A percentile compares a stretch with the other conserved stretches of the same genome.
Conservation (phyloP, 257 asterid genomes). For the Galeopsis tetrahit region DNA sequence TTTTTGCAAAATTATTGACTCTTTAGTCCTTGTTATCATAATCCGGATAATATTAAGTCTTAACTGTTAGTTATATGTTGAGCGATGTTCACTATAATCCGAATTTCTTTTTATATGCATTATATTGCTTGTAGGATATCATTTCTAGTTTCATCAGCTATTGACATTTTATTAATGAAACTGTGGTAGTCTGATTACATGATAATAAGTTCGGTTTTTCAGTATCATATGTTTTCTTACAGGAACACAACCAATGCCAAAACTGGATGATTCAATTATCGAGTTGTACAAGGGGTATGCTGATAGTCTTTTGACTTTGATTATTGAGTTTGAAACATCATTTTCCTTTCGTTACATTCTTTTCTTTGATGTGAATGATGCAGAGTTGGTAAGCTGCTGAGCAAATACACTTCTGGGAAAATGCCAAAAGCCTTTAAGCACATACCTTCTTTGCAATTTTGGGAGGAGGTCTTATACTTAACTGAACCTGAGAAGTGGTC, state of each 20-base stretch:
- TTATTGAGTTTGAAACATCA: background rate
- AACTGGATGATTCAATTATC: slow-evolving; percentile 73
- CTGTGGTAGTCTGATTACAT: slow-evolving; percentile 16
- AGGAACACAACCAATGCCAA: slow-evolving; percentile 68
- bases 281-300: slow-evolving; percentile 88
- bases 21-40: background rate
- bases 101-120: background rate
- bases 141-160: slow-evolving; percentile 17
- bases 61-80: background rate
- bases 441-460: slow-evolving; percentile 68
- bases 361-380: slow-evolving; percentile 20
- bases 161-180: background rate
- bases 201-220: background rate
- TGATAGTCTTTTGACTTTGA: slow-evolving; percentile 5
- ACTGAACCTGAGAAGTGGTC: slow-evolving; percentile 97
- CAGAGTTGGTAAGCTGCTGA: slow-evolving; percentile 85
- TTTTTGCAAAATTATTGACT: background rate
- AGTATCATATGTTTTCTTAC: slow-evolving; percentile 35
- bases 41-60: background rate
- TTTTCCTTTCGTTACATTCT: slow-evolving; percentile 3
- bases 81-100: background rate
- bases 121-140: background rate
- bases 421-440: slow-evolving; percentile 93
- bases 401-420: slow-evolving; percentile 83
- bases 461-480: slow-evolving; percentile 87